Conservation (phyloP, 2,329 filamentous ascomycete species). For the Parastagonospora nodorum region DNA sequence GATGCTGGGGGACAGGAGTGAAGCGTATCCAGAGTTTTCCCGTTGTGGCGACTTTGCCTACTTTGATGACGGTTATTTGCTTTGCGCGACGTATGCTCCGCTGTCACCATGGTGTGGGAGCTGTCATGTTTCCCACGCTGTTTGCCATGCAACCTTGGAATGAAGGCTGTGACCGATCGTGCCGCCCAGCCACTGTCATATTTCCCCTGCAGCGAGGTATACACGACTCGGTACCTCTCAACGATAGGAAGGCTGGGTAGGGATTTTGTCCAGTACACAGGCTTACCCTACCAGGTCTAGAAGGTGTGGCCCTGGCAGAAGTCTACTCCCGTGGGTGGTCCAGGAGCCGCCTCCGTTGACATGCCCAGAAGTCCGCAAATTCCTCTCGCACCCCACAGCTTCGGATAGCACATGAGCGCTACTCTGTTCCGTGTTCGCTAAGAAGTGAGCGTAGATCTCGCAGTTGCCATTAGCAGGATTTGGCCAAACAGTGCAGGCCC, state of each 20-base stretch:
- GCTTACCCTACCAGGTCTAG: not conserved
- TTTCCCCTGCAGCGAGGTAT: not conserved
- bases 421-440: not conserved
- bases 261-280: not conserved
- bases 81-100: not conserved
- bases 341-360: not conserved
- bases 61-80: not conserved
- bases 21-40: not conserved
- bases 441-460: not conserved
- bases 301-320: not conserved
- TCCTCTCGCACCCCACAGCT: not conserved
- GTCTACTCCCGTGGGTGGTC: too few relatives aligned
- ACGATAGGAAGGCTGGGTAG: not conserved
- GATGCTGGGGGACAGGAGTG: not conserved
- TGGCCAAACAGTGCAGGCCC: not conserved
- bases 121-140: conserved; percentile 5
- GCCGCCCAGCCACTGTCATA: not conserved
- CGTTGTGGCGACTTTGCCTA: not conserved
- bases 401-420: not conserved
- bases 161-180: not conserved
- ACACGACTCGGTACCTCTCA: not conserved
- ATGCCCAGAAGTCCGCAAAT: not conserved
- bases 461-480: not conserved
- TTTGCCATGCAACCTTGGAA: conserved; percentile 4
- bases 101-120: conserved; percentile 1